phyloP scores from a whole-genome alignment of 257 asterid species.

The Gynochthodes officinalis region DNA sequence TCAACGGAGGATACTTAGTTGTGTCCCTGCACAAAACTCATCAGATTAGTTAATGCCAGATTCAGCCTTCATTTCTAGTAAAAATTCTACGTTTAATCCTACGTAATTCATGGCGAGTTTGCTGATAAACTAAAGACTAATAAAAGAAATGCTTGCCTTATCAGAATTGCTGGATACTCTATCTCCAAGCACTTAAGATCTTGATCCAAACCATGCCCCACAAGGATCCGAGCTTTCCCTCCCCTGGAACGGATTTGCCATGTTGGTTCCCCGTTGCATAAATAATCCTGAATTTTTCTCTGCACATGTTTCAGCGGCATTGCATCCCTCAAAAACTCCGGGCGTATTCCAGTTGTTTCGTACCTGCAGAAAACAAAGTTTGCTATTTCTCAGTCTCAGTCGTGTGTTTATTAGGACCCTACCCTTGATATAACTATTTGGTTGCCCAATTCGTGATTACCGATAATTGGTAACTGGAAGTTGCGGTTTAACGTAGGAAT shows the following conservation, averaged over 20 bases:
- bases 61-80: neutral
- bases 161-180: constrained; percentile 61
- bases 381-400: too few species aligned
- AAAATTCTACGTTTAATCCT: too few species aligned
- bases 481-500: constrained; percentile 69
- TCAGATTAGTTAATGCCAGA: neutral
- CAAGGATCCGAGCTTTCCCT: constrained; percentile 75
- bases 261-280: constrained; percentile 85
- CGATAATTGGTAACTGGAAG: constrained; percentile 78
- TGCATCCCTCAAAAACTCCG: constrained; percentile 76
- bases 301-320: constrained; percentile 62
- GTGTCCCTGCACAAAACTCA: constrained; percentile 58
- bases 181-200: constrained; percentile 75
- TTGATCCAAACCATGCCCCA: constrained; percentile 86
- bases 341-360: constrained; percentile 74
- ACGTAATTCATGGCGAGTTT: too few species aligned
- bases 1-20: constrained; percentile 76
- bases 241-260: constrained; percentile 84
- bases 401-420: too few species aligned
- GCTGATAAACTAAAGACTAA: too few species aligned
- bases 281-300: constrained; percentile 75
- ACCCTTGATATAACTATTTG: too few species aligned
- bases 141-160: constrained; percentile 73
- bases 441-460: constrained; percentile 21
- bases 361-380: constrained; percentile 42